These are phyloP conservation scores for Hanseniaspora hatyaiensis DNA, from an alignment of 805 yeast genomes.

Conservation along the genomic window DNA sequence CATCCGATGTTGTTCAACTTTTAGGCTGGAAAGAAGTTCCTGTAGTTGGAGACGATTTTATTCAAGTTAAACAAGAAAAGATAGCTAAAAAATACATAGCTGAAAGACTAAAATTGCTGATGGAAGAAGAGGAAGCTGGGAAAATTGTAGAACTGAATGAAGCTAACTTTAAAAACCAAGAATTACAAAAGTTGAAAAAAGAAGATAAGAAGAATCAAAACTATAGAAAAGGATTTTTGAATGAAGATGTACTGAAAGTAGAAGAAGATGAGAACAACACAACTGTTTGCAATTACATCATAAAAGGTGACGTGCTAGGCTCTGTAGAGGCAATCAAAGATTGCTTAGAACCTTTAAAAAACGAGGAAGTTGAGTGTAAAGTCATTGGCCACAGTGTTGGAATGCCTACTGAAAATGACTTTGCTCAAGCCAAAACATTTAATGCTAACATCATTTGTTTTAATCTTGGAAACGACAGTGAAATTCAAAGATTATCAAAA, in stretches of 20 bases:
- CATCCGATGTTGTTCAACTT: constrained; percentile 81
- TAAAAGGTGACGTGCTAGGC: constrained; percentile 88
- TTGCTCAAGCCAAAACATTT: constrained; percentile 57
- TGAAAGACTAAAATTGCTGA: constrained; percentile 51
- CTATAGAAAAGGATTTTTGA: constrained; percentile 39
- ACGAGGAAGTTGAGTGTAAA: constrained; percentile 64
- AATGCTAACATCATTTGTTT: constrained; percentile 67
- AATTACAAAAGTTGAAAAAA: constrained; percentile 29
- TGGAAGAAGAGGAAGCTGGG: constrained; percentile 45
- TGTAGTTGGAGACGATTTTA: constrained; percentile 73
- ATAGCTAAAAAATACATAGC: constrained; percentile 63
- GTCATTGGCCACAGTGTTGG: constrained; percentile 73
- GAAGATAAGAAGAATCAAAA: constrained; percentile 33
- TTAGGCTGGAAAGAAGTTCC: constrained; percentile 94
- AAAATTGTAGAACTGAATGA: constrained; percentile 64
- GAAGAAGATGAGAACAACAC: constrained; percentile 24
- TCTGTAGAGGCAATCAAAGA: constrained; percentile 88
- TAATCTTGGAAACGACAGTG: constrained; percentile 55
- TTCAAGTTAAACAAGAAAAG: constrained; percentile 65
- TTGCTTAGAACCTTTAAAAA: constrained; percentile 70
- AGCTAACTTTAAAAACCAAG: constrained; percentile 30
- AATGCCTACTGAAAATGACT: constrained; percentile 51
- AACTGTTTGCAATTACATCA: constrained; percentile 44
- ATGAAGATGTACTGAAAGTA: constrained; percentile 25
- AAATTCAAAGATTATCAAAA: constrained; percentile 46